Evolutionary conservation across 257 asterid genomes (phyloP), one percentile per base, ranked within the genome.

Genomic region (Paraleonurus japonicus): DNA sequence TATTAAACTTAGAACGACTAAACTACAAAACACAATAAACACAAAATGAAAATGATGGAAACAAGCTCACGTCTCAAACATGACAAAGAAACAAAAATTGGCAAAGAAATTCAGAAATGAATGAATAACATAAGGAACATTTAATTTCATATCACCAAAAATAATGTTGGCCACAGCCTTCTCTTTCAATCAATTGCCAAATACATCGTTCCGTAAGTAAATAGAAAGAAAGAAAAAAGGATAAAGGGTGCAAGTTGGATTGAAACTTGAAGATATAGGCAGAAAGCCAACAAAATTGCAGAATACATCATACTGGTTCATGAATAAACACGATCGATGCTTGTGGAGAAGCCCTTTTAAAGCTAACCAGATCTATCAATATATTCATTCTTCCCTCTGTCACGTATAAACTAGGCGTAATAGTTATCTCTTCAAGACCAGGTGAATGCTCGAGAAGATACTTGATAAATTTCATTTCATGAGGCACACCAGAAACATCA

Each of bases 271-370:
- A 48, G 20, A 37, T 17, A 33, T 4, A 53, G n/a, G 26, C 9
- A 32, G 22, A 54, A 35, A n/a, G 61, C 11, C 3, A 8, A 4
- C 53, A 19, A 23, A 72, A 53, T 51, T 2, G 27, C 70, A 65
- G 74, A 68, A 61, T 7, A 71, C 50, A 17, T 81, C 76, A 85
- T 20, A 65, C 35, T 65, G 78, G 75, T 30, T 84, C 88, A 28
- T 80, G 88, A 47, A 79, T 62, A 75, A 83, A 93, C 64, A 78
- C 55, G 68, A 93, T 77, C 5, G 88, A 82, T 74, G 97, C 97
- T 58, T 70, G 80, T 63, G 96, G 78, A 61, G 97, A 90, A 75
- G 97, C 95, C 45, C 97, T 85, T 4, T 89, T 86, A 81, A 81
- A 91, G 76, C 95, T 78, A 69, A 79, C 82, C 87, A 94, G 59